Evolutionary conservation across 352 stramenopile genomes (phyloP).

Genomic region (Nothophytophthora sp.): DNA sequence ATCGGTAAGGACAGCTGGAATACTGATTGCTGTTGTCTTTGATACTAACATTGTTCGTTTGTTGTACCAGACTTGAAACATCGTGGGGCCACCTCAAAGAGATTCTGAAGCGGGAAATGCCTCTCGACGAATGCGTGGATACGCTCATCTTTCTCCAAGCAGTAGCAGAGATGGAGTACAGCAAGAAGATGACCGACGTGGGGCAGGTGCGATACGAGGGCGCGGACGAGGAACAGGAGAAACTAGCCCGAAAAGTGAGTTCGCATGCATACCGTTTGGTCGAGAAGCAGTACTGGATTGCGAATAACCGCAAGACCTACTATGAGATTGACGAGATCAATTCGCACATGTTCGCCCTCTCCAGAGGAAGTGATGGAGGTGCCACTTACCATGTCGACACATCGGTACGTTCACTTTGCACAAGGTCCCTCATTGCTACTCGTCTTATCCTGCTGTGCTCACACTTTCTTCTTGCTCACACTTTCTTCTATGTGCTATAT

Average conservation of each 20-base stretch:
- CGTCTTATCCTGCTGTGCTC: too few relatives aligned
- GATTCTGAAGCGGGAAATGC: neutral
- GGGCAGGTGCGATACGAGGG: neutral
- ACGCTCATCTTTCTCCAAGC: neutral
- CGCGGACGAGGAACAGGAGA: neutral
- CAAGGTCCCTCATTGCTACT: too few relatives aligned
- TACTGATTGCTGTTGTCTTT: too few relatives aligned
- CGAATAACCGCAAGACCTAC: neutral
- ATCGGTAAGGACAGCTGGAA: neutral
- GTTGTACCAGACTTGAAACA: neutral
- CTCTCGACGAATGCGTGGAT: neutral
- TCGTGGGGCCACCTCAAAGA: neutral
- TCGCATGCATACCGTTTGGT: neutral
- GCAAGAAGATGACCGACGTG: neutral
- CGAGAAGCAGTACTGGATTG: neutral
- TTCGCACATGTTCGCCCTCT: neutral
- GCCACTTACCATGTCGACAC: constrained; percentile 3
- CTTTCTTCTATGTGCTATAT: neutral
- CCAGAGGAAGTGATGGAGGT: neutral
- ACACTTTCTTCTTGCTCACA: too few relatives aligned
- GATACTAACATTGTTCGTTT: too few relatives aligned
- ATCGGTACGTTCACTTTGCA: constrained; percentile 2
- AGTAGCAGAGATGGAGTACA: neutral
- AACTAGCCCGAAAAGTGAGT: neutral
- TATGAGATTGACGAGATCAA: neutral